Evolutionary conservation across 2,329 filamentous ascomycete species (phyloP).

Genomic region (Penicillium brevicompactum): DNA sequence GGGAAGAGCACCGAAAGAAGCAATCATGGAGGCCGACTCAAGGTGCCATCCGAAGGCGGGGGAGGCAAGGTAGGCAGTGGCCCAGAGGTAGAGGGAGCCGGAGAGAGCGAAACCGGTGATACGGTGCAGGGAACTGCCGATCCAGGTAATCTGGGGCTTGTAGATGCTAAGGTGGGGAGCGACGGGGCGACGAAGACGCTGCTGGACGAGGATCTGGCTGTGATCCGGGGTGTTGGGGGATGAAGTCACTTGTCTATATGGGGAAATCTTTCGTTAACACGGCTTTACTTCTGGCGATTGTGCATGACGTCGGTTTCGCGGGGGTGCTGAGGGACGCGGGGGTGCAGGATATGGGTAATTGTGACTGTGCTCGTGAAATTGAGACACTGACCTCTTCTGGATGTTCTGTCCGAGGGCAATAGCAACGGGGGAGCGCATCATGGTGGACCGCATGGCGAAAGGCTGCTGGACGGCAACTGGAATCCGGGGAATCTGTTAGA

Average conservation of each 20-base stretch:
- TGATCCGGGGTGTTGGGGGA: conserved; percentile 36
- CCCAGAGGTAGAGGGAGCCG: conserved; percentile 77
- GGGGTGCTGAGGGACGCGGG: not conserved
- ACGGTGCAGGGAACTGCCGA: conserved; percentile 74
- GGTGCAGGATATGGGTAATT: conserved; percentile 1
- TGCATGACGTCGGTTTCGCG: conserved; percentile 32
- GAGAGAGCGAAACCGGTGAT: conserved; percentile 77
- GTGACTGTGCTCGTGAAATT: not conserved
- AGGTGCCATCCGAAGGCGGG: conserved; percentile 74
- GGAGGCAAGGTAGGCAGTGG: conserved; percentile 76
- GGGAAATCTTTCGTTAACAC: conserved; percentile 20
- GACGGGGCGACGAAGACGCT: conserved; percentile 80
- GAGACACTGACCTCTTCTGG: conserved; percentile 46
- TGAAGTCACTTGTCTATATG: conserved; percentile 34
- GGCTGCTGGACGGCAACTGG: conserved; percentile 50
- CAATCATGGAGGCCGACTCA: conserved; percentile 64
- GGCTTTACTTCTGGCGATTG: conserved; percentile 8
- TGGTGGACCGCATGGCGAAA: conserved; percentile 43
- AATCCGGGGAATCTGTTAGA: conserved; percentile 23
- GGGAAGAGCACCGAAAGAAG: conserved; percentile 65
- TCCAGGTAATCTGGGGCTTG: conserved; percentile 82
- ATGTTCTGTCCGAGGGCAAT: conserved; percentile 46
- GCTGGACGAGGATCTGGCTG: conserved; percentile 68
- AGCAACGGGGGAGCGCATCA: conserved; percentile 48
- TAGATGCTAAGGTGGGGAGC: conserved; percentile 87